phyloP scores from a whole-genome alignment of 2,329 filamentous ascomycete species.

The Triangularia setosa region DNA sequence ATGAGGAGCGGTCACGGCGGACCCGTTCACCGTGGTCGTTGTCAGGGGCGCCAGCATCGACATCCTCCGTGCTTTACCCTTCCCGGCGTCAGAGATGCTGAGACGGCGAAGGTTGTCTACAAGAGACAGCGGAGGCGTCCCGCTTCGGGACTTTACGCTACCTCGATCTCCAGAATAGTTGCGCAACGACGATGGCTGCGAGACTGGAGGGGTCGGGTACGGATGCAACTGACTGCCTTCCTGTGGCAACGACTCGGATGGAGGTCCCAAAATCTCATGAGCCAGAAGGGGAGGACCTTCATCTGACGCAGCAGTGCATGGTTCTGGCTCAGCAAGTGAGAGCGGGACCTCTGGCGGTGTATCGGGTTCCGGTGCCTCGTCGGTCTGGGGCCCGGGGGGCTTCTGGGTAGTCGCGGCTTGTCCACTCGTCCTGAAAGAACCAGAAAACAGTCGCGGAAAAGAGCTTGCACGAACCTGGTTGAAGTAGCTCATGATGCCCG shows the following conservation, averaged over 20 bases:
- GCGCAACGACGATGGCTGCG: conserved; percentile 44
- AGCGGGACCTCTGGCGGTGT: conserved; percentile 21
- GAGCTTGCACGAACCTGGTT: conserved; percentile 95
- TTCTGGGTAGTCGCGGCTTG: conserved; percentile 25
- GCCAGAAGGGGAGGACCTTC: conserved; percentile 34
- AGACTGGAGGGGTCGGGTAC: conserved; percentile 58
- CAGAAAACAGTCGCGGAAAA: conserved; percentile 50
- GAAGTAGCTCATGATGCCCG: conserved; percentile 96
- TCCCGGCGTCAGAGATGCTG: conserved; percentile 42
- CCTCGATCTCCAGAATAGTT: conserved; percentile 40
- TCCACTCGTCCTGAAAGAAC: conserved; percentile 38
- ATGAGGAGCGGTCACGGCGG: conserved; percentile 61
- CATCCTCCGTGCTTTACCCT: conserved; percentile 39
- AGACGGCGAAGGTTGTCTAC: conserved; percentile 39
- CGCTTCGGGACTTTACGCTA: conserved; percentile 36
- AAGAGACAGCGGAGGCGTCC: conserved; percentile 31
- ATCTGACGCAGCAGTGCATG: conserved; percentile 22
- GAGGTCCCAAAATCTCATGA: conserved; percentile 37
- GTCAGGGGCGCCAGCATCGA: conserved; percentile 57
- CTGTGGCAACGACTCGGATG: conserved; percentile 29
- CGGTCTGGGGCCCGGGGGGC: conserved; percentile 33
- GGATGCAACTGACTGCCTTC: conserved; percentile 36
- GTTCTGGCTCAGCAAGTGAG: conserved; percentile 24
- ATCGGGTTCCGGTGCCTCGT: conserved; percentile 20
- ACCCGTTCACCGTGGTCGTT: conserved; percentile 59